Base-by-base conservation (phyloP, 129 eudicot species). In the Oenanthe sinensis region DNA sequence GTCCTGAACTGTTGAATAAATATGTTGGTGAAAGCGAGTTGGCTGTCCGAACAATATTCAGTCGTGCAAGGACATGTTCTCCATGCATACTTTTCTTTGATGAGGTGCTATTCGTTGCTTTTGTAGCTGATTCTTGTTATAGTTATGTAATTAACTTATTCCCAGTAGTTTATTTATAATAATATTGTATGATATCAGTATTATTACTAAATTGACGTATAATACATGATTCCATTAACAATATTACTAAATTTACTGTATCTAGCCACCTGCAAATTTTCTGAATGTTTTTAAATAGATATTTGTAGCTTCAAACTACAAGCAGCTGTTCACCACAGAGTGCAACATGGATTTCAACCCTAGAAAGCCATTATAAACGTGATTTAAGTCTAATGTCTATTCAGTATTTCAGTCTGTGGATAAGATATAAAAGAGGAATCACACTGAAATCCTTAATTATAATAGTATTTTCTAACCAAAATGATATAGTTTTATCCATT, bases 21-120 rank as follows among this genome's bases (percentile, higher is more conserved):
- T 94, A 94, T 79, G 98, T 94, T 58, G 98, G 98, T 54, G 98
- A 94, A 84, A 94, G 97, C 85, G 98, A 94, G 82, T 82, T 85
- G 86, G 90, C 90, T 36, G 91, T 94, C 28, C 88, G 98, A 81
- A 90, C 96, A 33, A 83, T 91, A 84, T 94, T 94, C 84, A 86
- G 87, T 74, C 97, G 98, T 77, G 98, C 97, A 63, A 94, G 98
- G 86, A 91, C 97, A 44, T 94, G 98, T 77, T 71, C 98, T 81
- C 97, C 98, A 42, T 95, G 98, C 88, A 84, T 95, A 54, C 83
- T 95, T 70, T 95, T 95, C 89, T 95, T 95, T 75, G 98, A 95
- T 73, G 98, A 95, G 98, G 98, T 94, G 42, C 76, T 76, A 26
- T 71, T 62, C 33, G 33, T 48, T 77, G 75, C 74, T 65, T 43